Evolutionary conservation across 805 yeast species (phyloP).

Genomic region (Candida awuae): DNA sequence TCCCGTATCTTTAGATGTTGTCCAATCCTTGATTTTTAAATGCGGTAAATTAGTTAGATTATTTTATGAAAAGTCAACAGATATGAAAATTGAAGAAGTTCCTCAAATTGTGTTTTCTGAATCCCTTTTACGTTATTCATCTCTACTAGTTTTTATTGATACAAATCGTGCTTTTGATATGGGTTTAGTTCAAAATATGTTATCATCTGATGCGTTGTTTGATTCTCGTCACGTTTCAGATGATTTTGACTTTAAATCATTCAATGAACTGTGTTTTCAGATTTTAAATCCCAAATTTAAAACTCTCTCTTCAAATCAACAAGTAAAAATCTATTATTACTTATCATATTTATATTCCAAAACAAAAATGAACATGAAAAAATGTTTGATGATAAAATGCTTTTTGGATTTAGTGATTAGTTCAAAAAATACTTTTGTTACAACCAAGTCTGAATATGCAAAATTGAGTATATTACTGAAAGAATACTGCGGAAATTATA

Average conservation of each 20-base stretch:
- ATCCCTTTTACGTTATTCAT: constrained; percentile 53
- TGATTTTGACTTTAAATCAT: constrained; percentile 30
- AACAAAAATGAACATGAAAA: constrained; percentile 57
- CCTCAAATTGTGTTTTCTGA: constrained; percentile 80
- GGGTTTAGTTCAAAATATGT: constrained; percentile 36
- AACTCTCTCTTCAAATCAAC: constrained; percentile 42
- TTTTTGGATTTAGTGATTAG: constrained; percentile 41
- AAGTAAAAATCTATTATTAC: constrained; percentile 55
- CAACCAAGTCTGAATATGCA: constrained; percentile 9
- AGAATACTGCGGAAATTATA: constrained; percentile 44
- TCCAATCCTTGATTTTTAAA: constrained; percentile 32
- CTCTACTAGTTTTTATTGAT: constrained; percentile 47
- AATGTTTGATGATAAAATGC: constrained; percentile 61
- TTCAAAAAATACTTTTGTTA: constrained; percentile 9
- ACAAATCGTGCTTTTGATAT: constrained; percentile 41
- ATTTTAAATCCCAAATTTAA: constrained; percentile 38
- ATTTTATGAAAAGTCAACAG: constrained; percentile 44
- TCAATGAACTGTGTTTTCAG: constrained; percentile 41
- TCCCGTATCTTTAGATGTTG: constrained; percentile 16
- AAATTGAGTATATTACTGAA: constrained; percentile 31
- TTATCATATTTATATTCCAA: constrained; percentile 57
- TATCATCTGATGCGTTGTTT: constrained; percentile 29
- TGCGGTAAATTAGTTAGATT: constrained; percentile 33
- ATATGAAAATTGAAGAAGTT: constrained; percentile 61
- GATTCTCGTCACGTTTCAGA: not conserved